Percentiles rank a stretch among this genome's conserved stretches.
Conservation (phyloP, 2,329 filamentous ascomycete species). For the Botrytis deweyae region DNA sequence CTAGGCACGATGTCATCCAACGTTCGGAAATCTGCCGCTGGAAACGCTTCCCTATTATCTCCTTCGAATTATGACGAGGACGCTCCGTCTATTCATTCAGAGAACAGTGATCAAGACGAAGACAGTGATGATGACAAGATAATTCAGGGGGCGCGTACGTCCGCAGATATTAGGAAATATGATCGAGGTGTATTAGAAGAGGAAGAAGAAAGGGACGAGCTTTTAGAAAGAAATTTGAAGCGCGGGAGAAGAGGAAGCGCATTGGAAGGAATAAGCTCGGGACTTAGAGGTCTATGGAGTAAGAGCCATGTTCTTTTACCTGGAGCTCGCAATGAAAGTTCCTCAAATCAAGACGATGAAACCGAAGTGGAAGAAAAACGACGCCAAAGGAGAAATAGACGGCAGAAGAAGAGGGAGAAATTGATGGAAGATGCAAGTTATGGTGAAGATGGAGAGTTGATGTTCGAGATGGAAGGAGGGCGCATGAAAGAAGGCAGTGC, state of each 20-base stretch:
- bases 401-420: constrained; percentile 50
- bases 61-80: constrained; percentile 46
- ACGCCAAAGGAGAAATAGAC: constrained; percentile 50
- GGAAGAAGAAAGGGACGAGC: constrained; percentile 67
- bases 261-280: constrained; percentile 38
- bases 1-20: constrained; percentile 22
- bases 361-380: constrained; percentile 39
- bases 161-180: constrained; percentile 66
- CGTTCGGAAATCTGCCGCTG: constrained; percentile 12
- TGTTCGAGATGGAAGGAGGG: constrained; percentile 87
- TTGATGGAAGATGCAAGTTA: constrained; percentile 54
- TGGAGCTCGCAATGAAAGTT: constrained; percentile 35
- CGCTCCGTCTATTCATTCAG: constrained; percentile 62
- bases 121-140: constrained; percentile 76
- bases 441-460: constrained; percentile 71
- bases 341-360: not conserved
- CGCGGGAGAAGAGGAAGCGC: constrained; percentile 28
- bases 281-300: constrained; percentile 43
- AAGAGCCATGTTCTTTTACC: constrained; percentile 36
- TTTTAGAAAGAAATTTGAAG: constrained; percentile 54
- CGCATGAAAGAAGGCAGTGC: constrained; percentile 65
- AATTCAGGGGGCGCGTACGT: constrained; percentile 63
- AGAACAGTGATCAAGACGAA: constrained; percentile 68
- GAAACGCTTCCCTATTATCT: constrained; percentile 35
- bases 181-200: constrained; percentile 71